These are phyloP conservation scores for Phascolomyces articulosus DNA, from an alignment of 371 early-diverging fungal genomes.

Conservation along the genomic window DNA sequence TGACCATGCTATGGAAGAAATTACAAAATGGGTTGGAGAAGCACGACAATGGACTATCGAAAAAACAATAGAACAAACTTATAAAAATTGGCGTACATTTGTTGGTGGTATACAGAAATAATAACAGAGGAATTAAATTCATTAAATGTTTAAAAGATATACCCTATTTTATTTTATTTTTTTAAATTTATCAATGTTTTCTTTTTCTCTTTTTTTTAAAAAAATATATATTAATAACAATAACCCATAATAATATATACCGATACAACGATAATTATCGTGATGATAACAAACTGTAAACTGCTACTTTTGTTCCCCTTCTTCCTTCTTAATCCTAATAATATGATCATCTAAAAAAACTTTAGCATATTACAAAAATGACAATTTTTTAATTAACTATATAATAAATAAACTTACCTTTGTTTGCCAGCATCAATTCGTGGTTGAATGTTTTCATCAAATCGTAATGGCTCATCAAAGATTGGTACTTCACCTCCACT, in stretches of 20 bases:
- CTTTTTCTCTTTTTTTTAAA: too few species aligned
- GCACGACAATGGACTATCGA: constrained; percentile 69
- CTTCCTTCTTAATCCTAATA: constrained; percentile 3
- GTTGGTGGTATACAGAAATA: constrained; percentile 27
- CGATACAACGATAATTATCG: too few species aligned
- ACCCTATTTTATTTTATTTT: too few species aligned
- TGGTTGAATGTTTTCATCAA: constrained; percentile 14
- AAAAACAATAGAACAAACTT: constrained; percentile 56
- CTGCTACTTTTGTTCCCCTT: neutral
- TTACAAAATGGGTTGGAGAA: constrained; percentile 64
- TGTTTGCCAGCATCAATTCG: constrained; percentile 18
- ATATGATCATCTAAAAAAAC: too few species aligned
- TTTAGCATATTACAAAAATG: too few species aligned
- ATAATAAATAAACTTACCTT: constrained; percentile 6
- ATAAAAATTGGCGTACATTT: constrained; percentile 68
- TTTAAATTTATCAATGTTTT: too few species aligned
- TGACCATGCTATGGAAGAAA: constrained; percentile 60
- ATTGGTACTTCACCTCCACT: constrained; percentile 1
- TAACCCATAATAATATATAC: too few species aligned
- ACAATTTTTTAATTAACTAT: neutral
- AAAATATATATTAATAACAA: too few species aligned
- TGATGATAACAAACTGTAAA: too few species aligned
- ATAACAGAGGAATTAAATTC: too few species aligned
- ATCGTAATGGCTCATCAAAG: constrained; percentile 14
- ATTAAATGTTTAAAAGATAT: neutral